phyloP scores from a whole-genome alignment of 352 stramenopile species.

The Globisporangium irregulare region DNA sequence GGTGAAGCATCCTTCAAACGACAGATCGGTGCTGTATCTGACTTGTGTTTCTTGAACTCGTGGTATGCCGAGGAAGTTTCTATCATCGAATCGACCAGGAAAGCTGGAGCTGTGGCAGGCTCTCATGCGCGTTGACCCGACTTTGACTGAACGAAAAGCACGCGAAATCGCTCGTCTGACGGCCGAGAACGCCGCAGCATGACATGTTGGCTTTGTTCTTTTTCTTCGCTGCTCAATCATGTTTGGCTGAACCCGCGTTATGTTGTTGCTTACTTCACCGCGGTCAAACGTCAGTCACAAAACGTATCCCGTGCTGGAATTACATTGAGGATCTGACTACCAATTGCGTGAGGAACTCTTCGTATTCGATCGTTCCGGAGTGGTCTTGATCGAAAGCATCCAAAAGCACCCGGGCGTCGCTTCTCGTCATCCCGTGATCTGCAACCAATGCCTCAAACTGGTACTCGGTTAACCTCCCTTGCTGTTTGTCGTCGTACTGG shows the following conservation, averaged over 20 bases:
- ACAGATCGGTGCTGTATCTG: background rate
- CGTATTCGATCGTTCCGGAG: slow-evolving; percentile 53
- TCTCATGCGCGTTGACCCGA: slow-evolving; percentile 66
- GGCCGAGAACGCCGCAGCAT: slow-evolving; percentile 6
- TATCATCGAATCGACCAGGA: slow-evolving; percentile 38
- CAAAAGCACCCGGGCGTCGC: slow-evolving; percentile 31
- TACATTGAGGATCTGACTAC: slow-evolving; percentile 22
- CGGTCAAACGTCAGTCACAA: background rate
- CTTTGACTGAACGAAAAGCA: slow-evolving; percentile 45
- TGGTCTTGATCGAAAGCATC: slow-evolving; percentile 41
- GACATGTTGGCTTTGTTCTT: background rate
- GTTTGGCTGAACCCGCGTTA: background rate
- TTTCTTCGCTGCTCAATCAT: background rate
- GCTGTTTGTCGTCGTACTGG: slow-evolving; percentile 43
- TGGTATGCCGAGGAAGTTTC: slow-evolving; percentile 30
- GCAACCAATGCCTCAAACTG: slow-evolving; percentile 49
- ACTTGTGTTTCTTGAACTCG: slow-evolving; percentile 6
- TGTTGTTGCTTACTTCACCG: background rate
- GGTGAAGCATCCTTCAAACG: background rate
- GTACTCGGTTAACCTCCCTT: slow-evolving; percentile 29
- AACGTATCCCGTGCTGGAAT: background rate
- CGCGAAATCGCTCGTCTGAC: slow-evolving; percentile 38
- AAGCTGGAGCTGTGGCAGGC: slow-evolving; percentile 65
- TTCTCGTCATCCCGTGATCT: slow-evolving; percentile 30
- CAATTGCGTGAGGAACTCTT: slow-evolving; percentile 50